Base-by-base conservation (phyloP, 441 rosid genomes). In the Jatropha podagrica region DNA sequence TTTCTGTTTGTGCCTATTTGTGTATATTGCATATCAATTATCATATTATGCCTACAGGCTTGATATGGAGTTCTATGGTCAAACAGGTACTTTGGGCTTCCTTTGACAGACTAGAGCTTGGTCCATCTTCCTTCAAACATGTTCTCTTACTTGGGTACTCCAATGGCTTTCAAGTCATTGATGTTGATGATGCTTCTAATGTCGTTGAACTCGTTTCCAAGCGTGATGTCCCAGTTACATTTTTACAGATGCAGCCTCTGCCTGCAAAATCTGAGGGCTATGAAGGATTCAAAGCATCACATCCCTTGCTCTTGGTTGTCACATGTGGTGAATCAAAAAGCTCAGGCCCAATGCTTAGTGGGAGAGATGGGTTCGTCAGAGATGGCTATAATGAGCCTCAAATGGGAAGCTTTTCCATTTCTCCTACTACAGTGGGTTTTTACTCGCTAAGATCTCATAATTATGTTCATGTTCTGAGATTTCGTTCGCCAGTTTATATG, bases 101-200 rank as follows among this genome's bases (percentile, higher is more conserved):
- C 32, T 96, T 96, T 85, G 99, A 96, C 86, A 88, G 76, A 74
- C 77, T 96, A 65, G 93, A 92, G 78, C 86, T 88, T 67, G 74
- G 85, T 78, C 84, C 89, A 74, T 83, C 89, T 65, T 83, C 81
- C 64, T 88, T 82, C 85, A 92, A 83, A 78, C 88, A 77, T 74
- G 90, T 92, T 76, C 97, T 96, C 40, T 82, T 96, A 75, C 92
- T 92, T 81, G 99, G 98, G 44, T 96, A 96, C 80, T 81, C 87
- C 74, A 96, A 89, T 84, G 99, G 99, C 23, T 94, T 96, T 83
- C 98, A 96, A 87, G 95, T 96, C 65, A 90, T 92, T 70, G 97
- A 96, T 54, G 91, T 92, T 5, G 96, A 94, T 76, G 95, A 92
- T 73, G 90, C 97, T 55, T 85, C 88, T 73, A 85, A 88, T 76